Conservation (phyloP, 768 basidiomycete genomes). For the Termitomyces sp. region DNA sequence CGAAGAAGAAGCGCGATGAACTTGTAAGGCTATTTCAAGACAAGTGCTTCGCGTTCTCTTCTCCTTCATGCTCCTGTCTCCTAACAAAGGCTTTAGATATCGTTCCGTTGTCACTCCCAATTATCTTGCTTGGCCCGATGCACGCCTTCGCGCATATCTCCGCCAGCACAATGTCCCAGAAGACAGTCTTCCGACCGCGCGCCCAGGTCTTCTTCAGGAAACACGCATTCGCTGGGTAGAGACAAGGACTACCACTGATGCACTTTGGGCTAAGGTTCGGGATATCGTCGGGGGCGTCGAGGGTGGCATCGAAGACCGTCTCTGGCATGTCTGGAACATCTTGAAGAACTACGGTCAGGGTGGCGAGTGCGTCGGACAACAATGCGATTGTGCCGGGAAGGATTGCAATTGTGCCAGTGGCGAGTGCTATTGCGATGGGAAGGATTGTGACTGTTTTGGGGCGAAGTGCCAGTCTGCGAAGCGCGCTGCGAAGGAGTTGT, state of each 20-base stretch:
- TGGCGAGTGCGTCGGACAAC: constrained; percentile 16
- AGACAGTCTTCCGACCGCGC: constrained; percentile 54
- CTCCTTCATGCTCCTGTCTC: neutral
- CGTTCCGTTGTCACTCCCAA: constrained; percentile 38
- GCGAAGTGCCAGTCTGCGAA: constrained; percentile 9
- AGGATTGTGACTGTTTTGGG: constrained; percentile 6
- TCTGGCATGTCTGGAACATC: constrained; percentile 44
- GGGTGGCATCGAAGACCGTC: constrained; percentile 72
- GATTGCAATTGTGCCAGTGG: constrained; percentile 1
- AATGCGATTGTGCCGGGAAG: constrained; percentile 15
- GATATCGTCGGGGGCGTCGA: constrained; percentile 67
- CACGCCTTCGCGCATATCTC: constrained; percentile 86
- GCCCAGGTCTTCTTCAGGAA: constrained; percentile 80
- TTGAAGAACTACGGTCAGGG: constrained; percentile 31
- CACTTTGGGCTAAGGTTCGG: constrained; percentile 55
- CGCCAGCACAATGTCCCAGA: constrained; percentile 74
- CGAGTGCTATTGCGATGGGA: constrained; percentile 1
- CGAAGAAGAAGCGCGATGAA: constrained; percentile 70
- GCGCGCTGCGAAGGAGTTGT: constrained; percentile 26
- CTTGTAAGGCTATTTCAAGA: constrained; percentile 67
- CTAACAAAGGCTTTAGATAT: constrained; percentile 42
- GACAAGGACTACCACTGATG: constrained; percentile 51
- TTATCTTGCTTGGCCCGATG: constrained; percentile 91
- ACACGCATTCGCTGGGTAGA: constrained; percentile 79
- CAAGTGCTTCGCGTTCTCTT: constrained; percentile 42